Evolutionary conservation across 768 basidiomycete species (phyloP).

Genomic region (Calocera cornea): DNA sequence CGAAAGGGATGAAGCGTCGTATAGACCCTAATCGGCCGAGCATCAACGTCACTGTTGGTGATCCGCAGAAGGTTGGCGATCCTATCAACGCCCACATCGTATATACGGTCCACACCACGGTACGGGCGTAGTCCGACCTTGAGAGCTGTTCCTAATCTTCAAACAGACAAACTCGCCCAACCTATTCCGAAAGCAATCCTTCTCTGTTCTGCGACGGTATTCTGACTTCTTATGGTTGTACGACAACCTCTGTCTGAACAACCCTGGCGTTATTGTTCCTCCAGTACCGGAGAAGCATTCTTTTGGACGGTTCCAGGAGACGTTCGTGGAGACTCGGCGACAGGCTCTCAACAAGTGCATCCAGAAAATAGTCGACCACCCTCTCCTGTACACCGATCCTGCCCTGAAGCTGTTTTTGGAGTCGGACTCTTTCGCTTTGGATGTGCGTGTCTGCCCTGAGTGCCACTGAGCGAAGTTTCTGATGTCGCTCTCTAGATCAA

Average conservation of each 20-base stretch:
- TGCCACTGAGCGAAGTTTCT: neutral
- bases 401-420: conserved; percentile 87
- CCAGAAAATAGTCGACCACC: conserved; percentile 85
- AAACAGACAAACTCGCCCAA: conserved; percentile 62
- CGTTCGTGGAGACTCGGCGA: conserved; percentile 79
- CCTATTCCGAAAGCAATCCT: conserved; percentile 63
- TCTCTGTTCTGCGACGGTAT: conserved; percentile 92
- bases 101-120: conserved; percentile 88
- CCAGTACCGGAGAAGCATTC: conserved; percentile 92
- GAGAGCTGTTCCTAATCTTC: neutral
- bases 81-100: conserved; percentile 88
- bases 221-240: conserved; percentile 97
- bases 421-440: conserved; percentile 78
- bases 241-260: conserved; percentile 73
- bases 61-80: conserved; percentile 95
- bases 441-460: conserved; percentile 40
- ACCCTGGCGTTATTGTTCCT: conserved; percentile 93
- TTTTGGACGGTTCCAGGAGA: conserved; percentile 83
- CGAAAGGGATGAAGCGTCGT: neutral
- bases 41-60: conserved; percentile 83
- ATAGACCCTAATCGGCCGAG: conserved; percentile 31
- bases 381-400: conserved; percentile 72
- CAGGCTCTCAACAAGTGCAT: conserved; percentile 78
- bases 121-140: conserved; percentile 19
- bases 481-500: conserved; percentile 47